phyloP scores from a whole-genome alignment of 345 rosid genomes.

The Brassica cretica region DNA sequence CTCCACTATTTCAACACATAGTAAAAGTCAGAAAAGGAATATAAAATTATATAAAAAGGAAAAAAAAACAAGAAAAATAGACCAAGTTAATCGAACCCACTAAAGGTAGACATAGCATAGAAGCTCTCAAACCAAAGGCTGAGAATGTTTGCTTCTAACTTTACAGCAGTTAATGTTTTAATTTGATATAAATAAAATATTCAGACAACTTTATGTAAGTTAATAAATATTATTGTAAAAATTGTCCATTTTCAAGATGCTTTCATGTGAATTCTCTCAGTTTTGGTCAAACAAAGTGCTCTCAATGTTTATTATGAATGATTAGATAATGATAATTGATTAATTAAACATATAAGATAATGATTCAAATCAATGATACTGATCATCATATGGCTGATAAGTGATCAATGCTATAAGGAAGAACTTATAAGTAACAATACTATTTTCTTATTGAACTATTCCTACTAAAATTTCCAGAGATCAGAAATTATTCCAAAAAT shows the following conservation, averaged over 20 bases:
- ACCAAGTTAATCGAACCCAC: constrained; percentile 38
- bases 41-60: neutral
- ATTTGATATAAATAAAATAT: constrained; percentile 8
- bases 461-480: neutral
- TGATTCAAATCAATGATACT: neutral
- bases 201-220: constrained; percentile 19
- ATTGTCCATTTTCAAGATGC: constrained; percentile 18
- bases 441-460: neutral
- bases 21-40: constrained; percentile 22
- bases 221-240: constrained; percentile 13
- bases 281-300: constrained; percentile 33
- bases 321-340: constrained; percentile 14
- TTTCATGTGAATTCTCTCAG: constrained; percentile 28
- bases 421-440: neutral
- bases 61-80: neutral
- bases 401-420: constrained; percentile 6
- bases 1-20: constrained; percentile 30
- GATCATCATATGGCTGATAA: constrained; percentile 22
- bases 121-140: constrained; percentile 37
- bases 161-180: constrained; percentile 36
- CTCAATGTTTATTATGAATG: constrained; percentile 20
- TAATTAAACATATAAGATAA: neutral
- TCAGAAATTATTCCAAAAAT: neutral
- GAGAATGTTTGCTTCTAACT: constrained; percentile 32
- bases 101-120: constrained; percentile 23